phyloP scores from a whole-genome alignment of 2,329 filamentous ascomycete genomes.

The Venturia carpophila region DNA sequence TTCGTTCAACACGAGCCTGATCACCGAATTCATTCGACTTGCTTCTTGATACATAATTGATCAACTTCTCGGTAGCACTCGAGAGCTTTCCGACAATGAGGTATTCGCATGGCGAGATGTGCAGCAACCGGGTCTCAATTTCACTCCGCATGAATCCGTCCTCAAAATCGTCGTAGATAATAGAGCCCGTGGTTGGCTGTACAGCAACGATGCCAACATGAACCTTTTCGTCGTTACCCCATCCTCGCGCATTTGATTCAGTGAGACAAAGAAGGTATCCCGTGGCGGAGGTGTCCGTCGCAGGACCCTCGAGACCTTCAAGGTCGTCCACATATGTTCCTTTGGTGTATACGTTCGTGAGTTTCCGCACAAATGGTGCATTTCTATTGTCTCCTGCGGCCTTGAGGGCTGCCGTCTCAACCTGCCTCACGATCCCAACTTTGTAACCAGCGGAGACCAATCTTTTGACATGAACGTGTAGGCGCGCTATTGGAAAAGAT shows the following conservation, averaged over 20 bases:
- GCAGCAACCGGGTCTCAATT: slow-evolving; percentile 87
- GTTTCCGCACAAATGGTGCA: slow-evolving; percentile 79
- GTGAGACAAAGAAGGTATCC: slow-evolving; percentile 94
- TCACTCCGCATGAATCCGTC: slow-evolving; percentile 97
- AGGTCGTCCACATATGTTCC: slow-evolving; percentile 95
- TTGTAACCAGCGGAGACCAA: slow-evolving; percentile 90
- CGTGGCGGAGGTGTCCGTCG: slow-evolving; percentile 53
- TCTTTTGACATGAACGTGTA: slow-evolving; percentile 89
- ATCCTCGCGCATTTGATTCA: slow-evolving; percentile 69
- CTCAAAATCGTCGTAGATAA: slow-evolving; percentile 92
- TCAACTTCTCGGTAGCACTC: slow-evolving; percentile 83
- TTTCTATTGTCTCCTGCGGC: slow-evolving; percentile 93
- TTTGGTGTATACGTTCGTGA: slow-evolving; percentile 96
- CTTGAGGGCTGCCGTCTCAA: slow-evolving; percentile 92
- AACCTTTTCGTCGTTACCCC: slow-evolving; percentile 86
- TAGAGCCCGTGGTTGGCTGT: slow-evolving; percentile 89
- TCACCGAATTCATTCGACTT: slow-evolving; percentile 89
- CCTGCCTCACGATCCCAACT: slow-evolving; percentile 86
- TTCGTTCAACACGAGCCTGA: slow-evolving; percentile 73
- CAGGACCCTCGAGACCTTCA: slow-evolving; percentile 61
- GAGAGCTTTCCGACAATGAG: slow-evolving; percentile 86
- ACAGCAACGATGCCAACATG: slow-evolving; percentile 88
- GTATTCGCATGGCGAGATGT: slow-evolving; percentile 93
- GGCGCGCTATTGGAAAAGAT: slow-evolving; percentile 84
- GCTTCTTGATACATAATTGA: slow-evolving; percentile 81